Evolutionary conservation across 768 basidiomycete genomes (phyloP).

Genomic region (Leucosporidium scottii): DNA sequence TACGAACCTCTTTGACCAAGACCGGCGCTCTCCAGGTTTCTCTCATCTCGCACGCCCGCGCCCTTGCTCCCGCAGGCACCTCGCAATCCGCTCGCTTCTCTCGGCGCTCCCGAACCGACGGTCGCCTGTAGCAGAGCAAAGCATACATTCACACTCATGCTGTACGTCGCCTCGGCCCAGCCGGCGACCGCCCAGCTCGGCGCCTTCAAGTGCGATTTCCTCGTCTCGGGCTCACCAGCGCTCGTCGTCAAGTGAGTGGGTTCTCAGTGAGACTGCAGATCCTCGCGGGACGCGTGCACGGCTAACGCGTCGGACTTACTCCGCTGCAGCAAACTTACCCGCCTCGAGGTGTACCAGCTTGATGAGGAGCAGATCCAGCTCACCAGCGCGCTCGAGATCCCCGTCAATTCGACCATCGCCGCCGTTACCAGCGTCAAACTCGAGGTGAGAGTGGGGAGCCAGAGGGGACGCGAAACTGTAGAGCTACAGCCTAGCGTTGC

Average conservation of each 20-base stretch:
- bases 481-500: not conserved
- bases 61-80: too few species aligned
- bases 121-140: too few species aligned
- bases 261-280: not conserved
- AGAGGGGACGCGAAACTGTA: not conserved
- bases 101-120: too few species aligned
- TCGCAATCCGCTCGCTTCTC: too few species aligned
- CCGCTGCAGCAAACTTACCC: conserved; percentile 28
- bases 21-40: too few species aligned
- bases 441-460: not conserved
- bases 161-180: conserved; percentile 30
- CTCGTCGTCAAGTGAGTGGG: conserved; percentile 29
- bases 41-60: too few species aligned
- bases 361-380: not conserved
- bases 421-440: conserved; percentile 23
- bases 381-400: conserved; percentile 6
- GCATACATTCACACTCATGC: conserved; percentile 21
- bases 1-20: too few species aligned
- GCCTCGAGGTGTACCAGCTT: conserved; percentile 25
- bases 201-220: conserved; percentile 20
- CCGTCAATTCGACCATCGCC: conserved; percentile 23
- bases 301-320: not conserved
- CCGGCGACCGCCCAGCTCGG: conserved; percentile 22
- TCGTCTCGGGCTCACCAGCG: not conserved
- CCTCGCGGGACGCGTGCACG: not conserved